Base-by-base conservation (phyloP, 2,329 filamentous ascomycete genomes). In the Lasiodiplodia gonubiensis region DNA sequence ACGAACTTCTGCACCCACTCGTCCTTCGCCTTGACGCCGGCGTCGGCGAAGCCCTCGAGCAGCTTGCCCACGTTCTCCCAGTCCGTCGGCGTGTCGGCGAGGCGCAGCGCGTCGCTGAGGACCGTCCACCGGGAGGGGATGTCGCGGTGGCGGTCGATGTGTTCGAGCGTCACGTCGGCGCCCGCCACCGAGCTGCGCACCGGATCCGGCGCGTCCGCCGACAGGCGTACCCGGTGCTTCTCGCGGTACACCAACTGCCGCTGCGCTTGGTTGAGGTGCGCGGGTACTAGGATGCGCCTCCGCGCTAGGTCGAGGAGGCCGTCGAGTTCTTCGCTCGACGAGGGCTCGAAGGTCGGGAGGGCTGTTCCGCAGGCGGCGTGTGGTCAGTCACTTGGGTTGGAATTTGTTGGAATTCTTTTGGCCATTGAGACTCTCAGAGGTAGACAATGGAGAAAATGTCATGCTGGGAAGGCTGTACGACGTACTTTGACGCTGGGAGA, bases 281-380 rank as follows among this genome's bases (percentile, higher is more conserved):
- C 66, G 16, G 82, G 82, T 25, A 84, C 76, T 68, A 84, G 77
- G 70, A 84, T 72, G 61, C 80, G 80, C 54, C 74, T 75, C 69
- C 83, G 82, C 64, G 83, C 73, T 11, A 70, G 75, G 6, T 73
- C 70, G 67, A 85, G 79, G 42, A 81, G 69, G 23, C 71, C 60
- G 60, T 81, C 74, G 66, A 84, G 80, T 53, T 80, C 77, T 59
- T 79, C 74, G 16, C 76, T 77, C 12, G 80, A 78, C 12, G 81
- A 76, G 42, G 78, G 72, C 60, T 74, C 71, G 76, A 83, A 85
- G 46, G 54, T 49, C 16, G 65, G 65, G 33, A 67, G 35, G 21
- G 14, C 65, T 67, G 54, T 12, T 52, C 30, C 30, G 30, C 30
- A 33, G 30, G 30, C 30, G 30, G 30, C 30, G 33, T 49, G 81